These are phyloP conservation scores for Capsicum chinense DNA, from an alignment of 257 asterid species.

Conservation along the genomic window DNA sequence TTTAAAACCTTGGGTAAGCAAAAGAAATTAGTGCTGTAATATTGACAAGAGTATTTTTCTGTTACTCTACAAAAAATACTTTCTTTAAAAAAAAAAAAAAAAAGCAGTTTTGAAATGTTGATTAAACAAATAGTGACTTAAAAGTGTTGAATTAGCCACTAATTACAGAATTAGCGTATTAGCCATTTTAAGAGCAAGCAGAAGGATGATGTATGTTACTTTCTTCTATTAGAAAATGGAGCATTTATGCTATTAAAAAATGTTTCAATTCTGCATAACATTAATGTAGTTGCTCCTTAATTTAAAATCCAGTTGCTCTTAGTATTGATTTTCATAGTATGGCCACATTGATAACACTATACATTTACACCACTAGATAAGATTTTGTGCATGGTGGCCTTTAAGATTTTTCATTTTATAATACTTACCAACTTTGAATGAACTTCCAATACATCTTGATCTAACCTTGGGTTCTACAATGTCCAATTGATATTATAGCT, in stretches of 20 bases:
- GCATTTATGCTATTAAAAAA: background rate
- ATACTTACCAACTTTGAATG: background rate
- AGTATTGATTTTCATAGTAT: background rate
- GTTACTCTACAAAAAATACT: background rate
- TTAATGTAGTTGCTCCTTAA: background rate
- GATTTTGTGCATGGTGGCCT: conserved; percentile 1
- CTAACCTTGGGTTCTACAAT: conserved; percentile 22
- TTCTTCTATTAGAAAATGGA: background rate
- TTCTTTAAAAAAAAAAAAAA: background rate
- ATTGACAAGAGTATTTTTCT: background rate
- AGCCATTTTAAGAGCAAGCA: background rate
- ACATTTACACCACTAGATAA: background rate
- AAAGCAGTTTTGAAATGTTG: background rate
- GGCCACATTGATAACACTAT: background rate
- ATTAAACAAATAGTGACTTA: background rate
- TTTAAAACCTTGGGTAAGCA: background rate
- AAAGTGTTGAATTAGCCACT: background rate
- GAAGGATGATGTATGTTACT: background rate
- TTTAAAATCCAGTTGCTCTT: background rate
- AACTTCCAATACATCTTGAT: background rate
- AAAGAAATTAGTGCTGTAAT: background rate
- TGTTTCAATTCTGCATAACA: background rate
- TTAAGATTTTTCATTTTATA: background rate
- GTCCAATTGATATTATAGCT: background rate
- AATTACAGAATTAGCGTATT: background rate